Evolutionary conservation across 352 stramenopile species (phyloP).

Genomic region (Phytophthora megakarya): DNA sequence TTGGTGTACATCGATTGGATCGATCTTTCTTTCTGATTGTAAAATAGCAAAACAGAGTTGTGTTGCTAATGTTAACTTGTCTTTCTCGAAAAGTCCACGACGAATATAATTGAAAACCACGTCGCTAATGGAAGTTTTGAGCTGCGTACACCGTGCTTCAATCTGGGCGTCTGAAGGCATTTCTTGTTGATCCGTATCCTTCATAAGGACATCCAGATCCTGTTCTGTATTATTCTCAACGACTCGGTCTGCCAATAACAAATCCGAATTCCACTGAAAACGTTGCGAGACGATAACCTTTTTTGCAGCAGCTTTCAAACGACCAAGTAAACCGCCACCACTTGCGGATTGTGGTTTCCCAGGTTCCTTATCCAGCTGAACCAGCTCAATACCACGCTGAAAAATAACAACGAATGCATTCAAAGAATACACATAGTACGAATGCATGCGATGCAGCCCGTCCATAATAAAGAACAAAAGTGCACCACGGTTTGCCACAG

Average conservation of each 20-base stretch:
- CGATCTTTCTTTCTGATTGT: slow-evolving; percentile 70
- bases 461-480: slow-evolving; percentile 97
- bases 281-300: slow-evolving; percentile 83
- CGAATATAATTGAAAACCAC: slow-evolving; percentile 96
- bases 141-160: slow-evolving; percentile 52
- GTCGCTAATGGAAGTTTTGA: slow-evolving; percentile 74
- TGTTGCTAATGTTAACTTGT: slow-evolving; percentile 93
- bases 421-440: slow-evolving; percentile 96
- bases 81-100: slow-evolving; percentile 92
- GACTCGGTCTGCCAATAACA: slow-evolving; percentile 77
- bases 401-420: slow-evolving; percentile 96
- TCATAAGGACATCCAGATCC: slow-evolving; percentile 65
- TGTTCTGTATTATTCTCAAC: slow-evolving; percentile 52
- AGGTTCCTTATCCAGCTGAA: slow-evolving; percentile 50
- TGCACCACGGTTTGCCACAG: slow-evolving; percentile 90
- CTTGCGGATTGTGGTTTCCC: slow-evolving; percentile 16
- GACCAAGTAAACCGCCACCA: slow-evolving; percentile 48
- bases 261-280: slow-evolving; percentile 88
- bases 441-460: slow-evolving; percentile 91
- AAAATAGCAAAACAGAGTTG: slow-evolving; percentile 94
- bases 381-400: slow-evolving; percentile 93
- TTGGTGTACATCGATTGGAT: slow-evolving; percentile 65
- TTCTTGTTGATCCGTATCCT: slow-evolving; percentile 70
- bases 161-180: slow-evolving; percentile 61
- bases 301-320: slow-evolving; percentile 83